phyloP scores from a whole-genome alignment of 306 rosid species.

The Cercis canadensis region DNA sequence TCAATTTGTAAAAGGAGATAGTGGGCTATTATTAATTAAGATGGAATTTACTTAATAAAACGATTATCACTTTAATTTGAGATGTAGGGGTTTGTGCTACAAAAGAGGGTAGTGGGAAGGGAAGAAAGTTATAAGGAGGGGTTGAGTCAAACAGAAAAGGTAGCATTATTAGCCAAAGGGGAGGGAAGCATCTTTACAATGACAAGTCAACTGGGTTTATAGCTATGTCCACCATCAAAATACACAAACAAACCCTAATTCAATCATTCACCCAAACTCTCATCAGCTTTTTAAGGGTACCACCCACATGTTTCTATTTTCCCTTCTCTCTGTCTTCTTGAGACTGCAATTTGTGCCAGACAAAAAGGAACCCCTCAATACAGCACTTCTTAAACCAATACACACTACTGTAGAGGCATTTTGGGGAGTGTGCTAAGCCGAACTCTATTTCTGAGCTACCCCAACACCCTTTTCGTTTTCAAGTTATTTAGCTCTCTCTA shows the following conservation, averaged over 20 bases:
- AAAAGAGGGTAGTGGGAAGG: no score
- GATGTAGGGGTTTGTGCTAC: no score
- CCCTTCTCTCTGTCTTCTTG: conserved; percentile 18
- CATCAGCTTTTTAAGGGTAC: conserved; percentile 49
- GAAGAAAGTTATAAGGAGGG: background rate
- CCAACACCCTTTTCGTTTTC: conserved; percentile 43
- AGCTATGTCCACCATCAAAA: conserved; percentile 41
- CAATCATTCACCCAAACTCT: conserved; percentile 38
- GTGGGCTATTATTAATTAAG: no score
- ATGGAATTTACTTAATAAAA: no score
- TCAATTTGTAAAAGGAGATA: no score
- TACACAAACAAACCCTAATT: conserved; percentile 27
- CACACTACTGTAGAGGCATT: conserved; percentile 6
- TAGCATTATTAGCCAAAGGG: conserved; percentile 43
- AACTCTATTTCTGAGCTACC: no score
- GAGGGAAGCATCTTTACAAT: conserved; percentile 40
- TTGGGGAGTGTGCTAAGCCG: no score
- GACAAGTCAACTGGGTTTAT: conserved; percentile 62
- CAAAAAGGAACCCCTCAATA: conserved; percentile 47
- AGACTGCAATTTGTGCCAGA: conserved; percentile 25
- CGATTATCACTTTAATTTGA: no score
- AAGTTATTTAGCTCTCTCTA: conserved; percentile 28
- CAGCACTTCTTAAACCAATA: conserved; percentile 33
- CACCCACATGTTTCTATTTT: conserved; percentile 28
- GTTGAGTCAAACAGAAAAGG: conserved; percentile 59